Evolutionary conservation across 1,284 basidiomycete species (phyloP).

Genomic region (Tilletia walkeri): DNA sequence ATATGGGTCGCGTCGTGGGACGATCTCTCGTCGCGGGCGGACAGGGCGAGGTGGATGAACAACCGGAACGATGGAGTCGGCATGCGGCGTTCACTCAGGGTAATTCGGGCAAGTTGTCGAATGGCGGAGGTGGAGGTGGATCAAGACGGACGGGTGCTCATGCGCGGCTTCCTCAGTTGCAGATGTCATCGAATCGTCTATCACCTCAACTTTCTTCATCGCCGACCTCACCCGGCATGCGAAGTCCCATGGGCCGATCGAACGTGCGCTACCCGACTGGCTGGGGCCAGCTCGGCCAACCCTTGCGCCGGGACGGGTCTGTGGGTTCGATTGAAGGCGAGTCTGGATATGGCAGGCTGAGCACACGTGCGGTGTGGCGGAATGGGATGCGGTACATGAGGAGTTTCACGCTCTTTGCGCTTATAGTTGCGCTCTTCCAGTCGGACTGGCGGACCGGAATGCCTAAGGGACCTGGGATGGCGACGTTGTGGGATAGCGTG

Average conservation of each 20-base stretch:
- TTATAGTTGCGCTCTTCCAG: slow-evolving; percentile 6
- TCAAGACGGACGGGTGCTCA: neutral
- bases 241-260: neutral
- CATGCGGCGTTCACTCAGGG: neutral
- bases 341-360: neutral
- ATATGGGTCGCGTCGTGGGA: slow-evolving; percentile 14
- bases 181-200: slow-evolving; percentile 6
- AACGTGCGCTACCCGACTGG: slow-evolving; percentile 16
- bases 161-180: neutral
- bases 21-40: slow-evolving; percentile 9
- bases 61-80: neutral
- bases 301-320: neutral
- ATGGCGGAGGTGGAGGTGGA: neutral
- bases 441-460: neutral
- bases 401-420: slow-evolving; percentile 10
- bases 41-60: neutral
- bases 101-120: neutral
- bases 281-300: neutral
- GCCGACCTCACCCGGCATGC: neutral
- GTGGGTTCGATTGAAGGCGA: neutral
- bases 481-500: slow-evolving; percentile 11
- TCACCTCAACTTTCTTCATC: neutral
- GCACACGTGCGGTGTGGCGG: neutral
- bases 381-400: neutral
- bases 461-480: neutral